Evolutionary conservation across 441 rosid genomes (phyloP).

Genomic region (Gossypium schwendimanii): DNA sequence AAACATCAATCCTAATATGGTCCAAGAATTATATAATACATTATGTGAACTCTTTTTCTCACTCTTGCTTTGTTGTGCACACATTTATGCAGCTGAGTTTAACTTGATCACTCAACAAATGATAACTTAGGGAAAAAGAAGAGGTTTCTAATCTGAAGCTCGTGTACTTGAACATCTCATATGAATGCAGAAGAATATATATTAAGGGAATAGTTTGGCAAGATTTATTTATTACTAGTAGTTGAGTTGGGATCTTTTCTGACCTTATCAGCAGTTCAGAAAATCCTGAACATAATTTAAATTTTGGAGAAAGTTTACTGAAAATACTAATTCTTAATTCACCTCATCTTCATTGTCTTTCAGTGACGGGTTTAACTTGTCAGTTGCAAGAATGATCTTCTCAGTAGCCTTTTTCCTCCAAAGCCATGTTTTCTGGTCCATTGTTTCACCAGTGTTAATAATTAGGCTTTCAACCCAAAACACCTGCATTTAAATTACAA

Average conservation of each 20-base stretch:
- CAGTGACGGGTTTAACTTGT: constrained; percentile 20
- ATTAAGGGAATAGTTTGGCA: background rate
- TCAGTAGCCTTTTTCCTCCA: constrained; percentile 73
- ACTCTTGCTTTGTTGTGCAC: background rate
- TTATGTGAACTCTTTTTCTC: background rate
- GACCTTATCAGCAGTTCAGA: background rate
- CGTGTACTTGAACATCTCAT: background rate
- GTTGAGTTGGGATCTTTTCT: background rate
- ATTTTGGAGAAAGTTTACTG: background rate
- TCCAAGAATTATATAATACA: background rate
- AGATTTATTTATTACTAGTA: background rate
- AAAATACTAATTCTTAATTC: constrained; percentile 9
- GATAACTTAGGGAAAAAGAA: background rate
- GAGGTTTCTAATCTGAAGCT: background rate
- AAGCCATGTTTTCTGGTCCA: constrained; percentile 74
- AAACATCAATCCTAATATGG: background rate
- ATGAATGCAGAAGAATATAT: background rate
- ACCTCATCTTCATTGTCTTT: constrained; percentile 54
- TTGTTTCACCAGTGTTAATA: constrained; percentile 20
- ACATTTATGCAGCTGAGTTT: background rate
- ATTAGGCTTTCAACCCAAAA: constrained; percentile 10
- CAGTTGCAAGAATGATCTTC: constrained; percentile 39
- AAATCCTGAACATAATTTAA: background rate
- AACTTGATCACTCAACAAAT: background rate
- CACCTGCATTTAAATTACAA: constrained; percentile 6